phyloP scores from a whole-genome alignment of 1,284 basidiomycete genomes.

The Neonothopanus nambi region DNA sequence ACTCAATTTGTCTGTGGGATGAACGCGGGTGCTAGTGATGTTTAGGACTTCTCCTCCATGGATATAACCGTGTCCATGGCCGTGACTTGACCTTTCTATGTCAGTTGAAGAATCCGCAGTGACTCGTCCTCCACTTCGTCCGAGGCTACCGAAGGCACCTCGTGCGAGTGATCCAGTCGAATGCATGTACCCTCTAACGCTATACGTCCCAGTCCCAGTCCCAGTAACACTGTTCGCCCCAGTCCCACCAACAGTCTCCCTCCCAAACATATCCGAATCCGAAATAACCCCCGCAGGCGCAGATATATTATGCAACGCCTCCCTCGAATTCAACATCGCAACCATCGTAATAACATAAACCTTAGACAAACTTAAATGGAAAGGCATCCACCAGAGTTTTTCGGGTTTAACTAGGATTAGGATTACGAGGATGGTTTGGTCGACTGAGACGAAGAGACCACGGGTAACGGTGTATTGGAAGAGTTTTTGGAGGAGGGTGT shows the following conservation, averaged over 20 bases:
- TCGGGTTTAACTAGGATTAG: not conserved
- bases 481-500: not conserved
- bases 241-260: not conserved
- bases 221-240: not conserved
- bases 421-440: not conserved
- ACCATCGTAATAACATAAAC: slow-evolving; percentile 7
- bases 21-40: too few relatives aligned
- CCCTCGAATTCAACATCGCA: not conserved
- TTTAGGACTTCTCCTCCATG: too few relatives aligned
- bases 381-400: slow-evolving; percentile 1
- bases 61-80: too few relatives aligned
- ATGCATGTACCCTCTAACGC: too few relatives aligned
- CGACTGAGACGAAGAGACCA: not conserved
- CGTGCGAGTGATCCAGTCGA: too few relatives aligned
- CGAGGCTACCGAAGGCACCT: too few relatives aligned
- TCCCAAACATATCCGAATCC: not conserved
- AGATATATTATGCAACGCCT: not conserved
- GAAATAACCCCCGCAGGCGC: not conserved
- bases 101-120: too few relatives aligned
- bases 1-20: too few relatives aligned
- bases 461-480: slow-evolving; percentile 2
- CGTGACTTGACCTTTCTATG: too few relatives aligned
- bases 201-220: too few relatives aligned
- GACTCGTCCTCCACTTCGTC: too few relatives aligned
- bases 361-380: not conserved